Evolutionary conservation across 768 basidiomycete species (phyloP).

Genomic region (Mrakia hoshinonis): DNA sequence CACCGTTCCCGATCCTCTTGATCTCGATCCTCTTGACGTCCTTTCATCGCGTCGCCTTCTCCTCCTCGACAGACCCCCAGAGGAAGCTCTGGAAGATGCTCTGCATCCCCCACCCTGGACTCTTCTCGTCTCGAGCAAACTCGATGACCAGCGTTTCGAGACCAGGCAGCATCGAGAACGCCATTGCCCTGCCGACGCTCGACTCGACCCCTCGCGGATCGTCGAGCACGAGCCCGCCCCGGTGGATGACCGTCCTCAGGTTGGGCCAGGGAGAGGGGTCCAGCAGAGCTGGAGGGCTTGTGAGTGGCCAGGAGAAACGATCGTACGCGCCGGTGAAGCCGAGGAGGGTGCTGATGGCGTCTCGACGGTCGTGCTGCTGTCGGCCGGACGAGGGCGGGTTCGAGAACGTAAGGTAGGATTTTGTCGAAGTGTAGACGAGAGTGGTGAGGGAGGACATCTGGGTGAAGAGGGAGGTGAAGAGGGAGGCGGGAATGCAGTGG

Average conservation of each 20-base stretch:
- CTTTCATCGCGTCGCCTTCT: background rate
- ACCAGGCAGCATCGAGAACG: background rate
- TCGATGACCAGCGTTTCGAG: background rate
- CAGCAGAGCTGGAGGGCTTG: background rate
- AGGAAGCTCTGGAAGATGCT: background rate
- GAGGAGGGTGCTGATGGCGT: background rate
- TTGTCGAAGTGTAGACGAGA: no score
- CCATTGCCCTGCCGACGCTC: background rate
- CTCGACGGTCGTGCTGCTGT: background rate
- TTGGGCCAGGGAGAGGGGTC: background rate
- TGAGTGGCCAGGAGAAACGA: background rate
- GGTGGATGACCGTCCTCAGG: background rate
- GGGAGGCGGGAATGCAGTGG: constrained; percentile 26
- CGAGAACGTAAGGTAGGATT: no score
- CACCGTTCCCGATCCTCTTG: background rate
- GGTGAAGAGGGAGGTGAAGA: constrained; percentile 29
- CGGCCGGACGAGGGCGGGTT: background rate
- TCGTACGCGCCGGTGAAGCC: background rate
- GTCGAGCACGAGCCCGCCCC: background rate
- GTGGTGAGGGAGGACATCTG: background rate
- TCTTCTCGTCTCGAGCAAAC: background rate
- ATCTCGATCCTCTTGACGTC: constrained; percentile 5
- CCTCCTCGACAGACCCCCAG: background rate
- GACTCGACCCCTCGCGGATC: background rate
- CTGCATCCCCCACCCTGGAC: no score